A percentile compares a stretch with the other conserved stretches of the same genome.
Conservation (phyloP, 257 asterid genomes). For the Jacaranda mimosifolia region DNA sequence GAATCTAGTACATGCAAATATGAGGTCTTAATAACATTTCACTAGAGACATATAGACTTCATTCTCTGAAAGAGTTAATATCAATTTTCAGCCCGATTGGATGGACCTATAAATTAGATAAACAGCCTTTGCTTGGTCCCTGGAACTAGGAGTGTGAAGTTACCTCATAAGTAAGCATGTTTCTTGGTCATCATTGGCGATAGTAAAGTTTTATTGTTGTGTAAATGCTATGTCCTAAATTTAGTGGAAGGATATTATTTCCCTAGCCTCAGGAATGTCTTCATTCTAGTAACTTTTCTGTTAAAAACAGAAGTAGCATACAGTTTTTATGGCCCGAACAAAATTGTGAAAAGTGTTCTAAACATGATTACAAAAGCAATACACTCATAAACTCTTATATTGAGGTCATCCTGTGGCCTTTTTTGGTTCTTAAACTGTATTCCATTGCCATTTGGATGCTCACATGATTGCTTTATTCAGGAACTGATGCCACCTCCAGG, state of each 20-base stretch:
- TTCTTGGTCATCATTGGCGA: slow-evolving; percentile 23
- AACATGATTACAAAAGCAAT: not conserved
- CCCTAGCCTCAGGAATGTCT: not conserved
- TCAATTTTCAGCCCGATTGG: slow-evolving; percentile 3
- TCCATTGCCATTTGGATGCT: slow-evolving; percentile 31
- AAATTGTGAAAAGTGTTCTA: slow-evolving; percentile 6
- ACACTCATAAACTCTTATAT: slow-evolving; percentile 4
- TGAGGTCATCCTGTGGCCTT: slow-evolving; percentile 24
- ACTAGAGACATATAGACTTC: not conserved
- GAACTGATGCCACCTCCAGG: slow-evolving; percentile 89
- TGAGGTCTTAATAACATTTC: slow-evolving; percentile 13
- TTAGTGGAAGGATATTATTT: slow-evolving; percentile 1
- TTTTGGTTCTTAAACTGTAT: slow-evolving; percentile 30
- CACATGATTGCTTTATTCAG: slow-evolving; percentile 52
- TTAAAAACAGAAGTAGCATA: slow-evolving; percentile 4
- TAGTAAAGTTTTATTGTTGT: slow-evolving; percentile 14
- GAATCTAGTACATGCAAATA: not conserved
- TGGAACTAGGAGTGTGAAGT: slow-evolving; percentile 18
- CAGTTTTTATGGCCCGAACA: not conserved
- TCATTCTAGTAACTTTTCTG: slow-evolving; percentile 25
- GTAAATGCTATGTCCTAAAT: not conserved
- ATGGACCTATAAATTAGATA: slow-evolving; percentile 9
- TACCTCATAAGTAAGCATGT: slow-evolving; percentile 16
- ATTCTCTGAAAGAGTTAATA: not conserved
- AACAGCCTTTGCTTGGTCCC: slow-evolving; percentile 1